Conservation (phyloP, 1,284 basidiomycete genomes). For the Naganishia sp. region DNA sequence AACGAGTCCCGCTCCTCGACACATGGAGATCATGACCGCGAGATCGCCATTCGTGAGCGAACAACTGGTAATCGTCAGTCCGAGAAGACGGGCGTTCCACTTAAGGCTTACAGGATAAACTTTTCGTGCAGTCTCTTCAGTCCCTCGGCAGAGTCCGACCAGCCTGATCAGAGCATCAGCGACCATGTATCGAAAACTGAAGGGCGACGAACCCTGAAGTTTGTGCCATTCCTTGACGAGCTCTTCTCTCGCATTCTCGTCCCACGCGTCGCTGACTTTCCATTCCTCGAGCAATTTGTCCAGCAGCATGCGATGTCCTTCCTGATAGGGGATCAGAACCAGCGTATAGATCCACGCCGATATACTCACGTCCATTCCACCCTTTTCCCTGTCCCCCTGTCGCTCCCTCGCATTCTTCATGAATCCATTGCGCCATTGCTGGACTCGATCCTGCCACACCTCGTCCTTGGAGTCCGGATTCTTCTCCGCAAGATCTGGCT, state of each 20-base stretch:
- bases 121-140: slow-evolving; percentile 25
- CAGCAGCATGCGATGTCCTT: slow-evolving; percentile 25
- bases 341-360: too few species aligned
- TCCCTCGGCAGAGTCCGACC: slow-evolving; percentile 39
- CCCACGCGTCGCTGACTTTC: slow-evolving; percentile 24
- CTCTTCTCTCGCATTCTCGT: slow-evolving; percentile 13
- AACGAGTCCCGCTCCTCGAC: slow-evolving; percentile 34
- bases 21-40: slow-evolving; percentile 41
- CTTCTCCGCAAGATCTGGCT: slow-evolving; percentile 12
- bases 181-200: not conserved
- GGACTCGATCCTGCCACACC: slow-evolving; percentile 32
- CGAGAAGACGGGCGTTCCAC: not conserved
- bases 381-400: slow-evolving; percentile 25
- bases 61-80: slow-evolving; percentile 33
- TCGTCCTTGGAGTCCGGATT: slow-evolving; percentile 8
- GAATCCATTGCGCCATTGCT: slow-evolving; percentile 31
- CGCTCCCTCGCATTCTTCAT: slow-evolving; percentile 19
- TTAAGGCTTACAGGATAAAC: slow-evolving; percentile 29
- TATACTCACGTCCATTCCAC: slow-evolving; percentile 33
- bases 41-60: slow-evolving; percentile 41
- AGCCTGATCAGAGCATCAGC: slow-evolving; percentile 24
- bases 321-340: not conserved
- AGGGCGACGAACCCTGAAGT: slow-evolving; percentile 22
- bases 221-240: slow-evolving; percentile 33
- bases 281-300: slow-evolving; percentile 27